Base-by-base conservation (phyloP, 768 basidiomycete species). In the Rhodotorula sphaerocarpa region DNA sequence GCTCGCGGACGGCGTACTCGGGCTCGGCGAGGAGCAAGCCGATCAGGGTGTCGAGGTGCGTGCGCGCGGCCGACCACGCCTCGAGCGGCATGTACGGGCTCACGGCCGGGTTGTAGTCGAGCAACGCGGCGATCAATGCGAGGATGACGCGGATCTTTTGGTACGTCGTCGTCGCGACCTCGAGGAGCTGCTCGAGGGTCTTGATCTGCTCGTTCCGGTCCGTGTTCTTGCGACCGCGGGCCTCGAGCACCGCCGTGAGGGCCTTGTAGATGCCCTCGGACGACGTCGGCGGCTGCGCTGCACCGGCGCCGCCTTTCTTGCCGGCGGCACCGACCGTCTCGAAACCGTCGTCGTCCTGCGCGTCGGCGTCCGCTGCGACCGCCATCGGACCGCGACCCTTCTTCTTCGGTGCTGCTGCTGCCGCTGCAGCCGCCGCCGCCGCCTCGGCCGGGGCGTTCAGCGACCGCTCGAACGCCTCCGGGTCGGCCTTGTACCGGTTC, bases 191-290 rank as follows among this genome's bases (percentile, higher is more conserved):
- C 73, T 91, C 87, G 23, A 97, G 80, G 56, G 90, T 88, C 63
- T 86, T 84, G 70, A 95, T 88, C 80, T 95, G 92, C 75, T 96
- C 93, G 15, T 82, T 82, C 50, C 95, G 85, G 76, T 99, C 92
- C 42, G 95, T 97, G 78, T 95, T 95, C 92, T 97, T 97, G 77
- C 90, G 89, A 18, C 95, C 95, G 60, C 95, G 84, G 50, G 89
- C 89, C 70, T 97, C 95, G 74, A 93, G 85, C 27, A 97, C 84
- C 31, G 85, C 81, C 73, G 90, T 86, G 39, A 99, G 81, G 63
- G 85, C 87, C 77, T 96, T 95, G 80, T 91, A 90, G 63, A 97
- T 88, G 25, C 82, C 81, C 59, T 91, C 89, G 45, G 76, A 76
- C 44, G 76, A 76, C 5, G 88, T 30, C 33, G 21, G 34, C 23